Evolutionary conservation across 2,329 filamentous ascomycete genomes (phyloP), one percentile per base, ranked within the genome.

Genomic region (Dendrostoma leiphaemia): DNA sequence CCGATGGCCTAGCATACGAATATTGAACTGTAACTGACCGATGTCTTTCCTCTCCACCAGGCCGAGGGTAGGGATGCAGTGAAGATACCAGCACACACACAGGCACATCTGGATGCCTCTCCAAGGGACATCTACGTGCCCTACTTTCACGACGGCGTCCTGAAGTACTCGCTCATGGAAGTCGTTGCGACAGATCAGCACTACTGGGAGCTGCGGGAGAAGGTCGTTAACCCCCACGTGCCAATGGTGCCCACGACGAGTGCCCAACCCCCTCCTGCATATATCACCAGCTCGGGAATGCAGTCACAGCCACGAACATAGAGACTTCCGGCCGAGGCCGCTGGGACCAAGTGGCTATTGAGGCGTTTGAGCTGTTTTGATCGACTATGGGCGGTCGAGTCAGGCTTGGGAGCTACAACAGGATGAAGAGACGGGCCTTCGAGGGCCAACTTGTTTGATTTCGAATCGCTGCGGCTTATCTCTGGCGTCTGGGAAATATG

Each of bases 81-180:
- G 38, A 65, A 67, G 21, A 60, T 57, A n/a, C 58, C 57, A 45
- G 38, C 62, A 23, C 64, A 60, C 54, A 54, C 60, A 34, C 63
- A 66, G 9, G 54, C 62, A 15, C 66, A 64, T 13, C 10, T 46
- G 62, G 60, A 60, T 32, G 58, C 63, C 35, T 10, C 29, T 13
- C 69, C 72, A 13, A 67, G 64, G 59, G 75, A 80, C 50, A 70
- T 79, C 48, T 71, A 71, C 49, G 73, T 78, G 19, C 77, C 78
- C 46, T 68, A 71, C 45, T 68, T 76, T 29, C 70, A 74, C 55
- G 71, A 74, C 34, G 78, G 77, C 10, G 65, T 73, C 21, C 60
- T 81, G 40, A 71, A 75, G 51, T 81, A 81, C 61, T 72, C 71
- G 8, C 56, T 77, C 48, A 76, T 78, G 73, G 75, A 78, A 56